Evolutionary conservation across 1,284 basidiomycete genomes (phyloP), one percentile per base, ranked within the genome.

Genomic region (Fomes fomentarius): DNA sequence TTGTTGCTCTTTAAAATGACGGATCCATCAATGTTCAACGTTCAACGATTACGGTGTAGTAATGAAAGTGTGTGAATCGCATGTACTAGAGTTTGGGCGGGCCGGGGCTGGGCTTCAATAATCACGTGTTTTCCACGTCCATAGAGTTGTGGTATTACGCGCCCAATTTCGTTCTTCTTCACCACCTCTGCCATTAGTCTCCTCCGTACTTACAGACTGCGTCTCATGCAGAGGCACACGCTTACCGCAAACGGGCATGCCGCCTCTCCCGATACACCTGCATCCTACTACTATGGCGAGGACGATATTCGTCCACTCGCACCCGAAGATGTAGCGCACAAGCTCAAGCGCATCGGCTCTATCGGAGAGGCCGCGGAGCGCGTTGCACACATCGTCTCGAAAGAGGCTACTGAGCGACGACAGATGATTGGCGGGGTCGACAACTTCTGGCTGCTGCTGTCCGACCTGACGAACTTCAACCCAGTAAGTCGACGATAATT

Each of bases 361-460:
- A 14, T 44, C 8, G 42, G 39, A n/a, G 43, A 39, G 28, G 44
- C 39, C 7, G 47, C 47, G 17, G 43, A 50, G 17, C 50, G 50
- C 12, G 33, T 61, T 15, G 56, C 45, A 2, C 34, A 50, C 47
- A 11, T 46, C 33, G 52, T 68, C 22, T 54, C 59, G 35, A 49
- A 53, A 4, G 64, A 68, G 39, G 47, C 59, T 1, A 57, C 58
- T 2, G 65, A 66, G 38, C 56, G 66, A 15, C 56, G 58, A 17
- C 56, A 64, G 47, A 60, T 56, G 31, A 67, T 68, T 26, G 66
- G 64, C 4, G 69, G 69, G 1, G 60, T 70, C 7, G 69, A 70
- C 59, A 68, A 69, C 47, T 52, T 69, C 55, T 70, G 67, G 66
- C 54, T 69, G 24, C 56, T 68, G 33, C 48, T 70, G 34, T 52